phyloP scores from a whole-genome alignment of 495 filamentous ascomycete genomes.

The Penicillium steckii region DNA sequence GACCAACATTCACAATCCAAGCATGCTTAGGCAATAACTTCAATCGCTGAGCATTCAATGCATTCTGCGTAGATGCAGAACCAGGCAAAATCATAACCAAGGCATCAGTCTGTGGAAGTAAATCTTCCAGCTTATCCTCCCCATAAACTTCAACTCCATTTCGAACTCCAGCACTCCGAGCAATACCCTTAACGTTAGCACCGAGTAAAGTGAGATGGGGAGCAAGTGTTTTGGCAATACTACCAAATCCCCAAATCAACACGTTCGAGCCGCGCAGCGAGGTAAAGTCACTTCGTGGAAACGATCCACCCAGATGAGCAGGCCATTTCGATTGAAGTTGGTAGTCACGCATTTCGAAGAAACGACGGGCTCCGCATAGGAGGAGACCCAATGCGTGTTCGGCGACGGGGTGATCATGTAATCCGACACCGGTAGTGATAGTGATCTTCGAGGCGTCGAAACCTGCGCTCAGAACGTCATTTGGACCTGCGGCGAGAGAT shows the following conservation, averaged over 20 bases:
- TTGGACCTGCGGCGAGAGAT: conserved; percentile 58
- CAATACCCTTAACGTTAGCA: conserved; percentile 24
- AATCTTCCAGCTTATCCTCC: conserved; percentile 29
- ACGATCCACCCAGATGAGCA: conserved; percentile 51
- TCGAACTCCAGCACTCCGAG: conserved; percentile 24
- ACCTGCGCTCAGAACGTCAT: conserved; percentile 57
- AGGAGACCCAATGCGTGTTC: conserved; percentile 57
- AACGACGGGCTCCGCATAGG: conserved; percentile 47
- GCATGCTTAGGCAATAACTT: conserved; percentile 51
- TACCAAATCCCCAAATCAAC: conserved; percentile 34
- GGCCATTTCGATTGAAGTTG: conserved; percentile 55
- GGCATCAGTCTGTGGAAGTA: conserved; percentile 27
- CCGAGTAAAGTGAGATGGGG: conserved; percentile 27
- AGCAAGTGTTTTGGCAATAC: conserved; percentile 34
- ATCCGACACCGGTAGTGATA: conserved; percentile 57
- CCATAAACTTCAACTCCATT: conserved; percentile 44
- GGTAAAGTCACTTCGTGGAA: conserved; percentile 55
- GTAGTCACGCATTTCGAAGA: conserved; percentile 58
- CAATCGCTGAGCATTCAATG: conserved; percentile 24
- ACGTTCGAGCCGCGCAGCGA: conserved; percentile 50
- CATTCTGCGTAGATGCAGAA: conserved; percentile 23
- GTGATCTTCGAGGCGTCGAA: conserved; percentile 44
- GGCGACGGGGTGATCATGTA: conserved; percentile 60
- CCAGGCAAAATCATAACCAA: conserved; percentile 33
- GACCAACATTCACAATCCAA: conserved; percentile 68